Percentiles rank a stretch among this genome's conserved stretches.
Evolutionary conservation across 2,329 filamentous ascomycete species (phyloP).

Genomic region (Madurella mycetomatis): DNA sequence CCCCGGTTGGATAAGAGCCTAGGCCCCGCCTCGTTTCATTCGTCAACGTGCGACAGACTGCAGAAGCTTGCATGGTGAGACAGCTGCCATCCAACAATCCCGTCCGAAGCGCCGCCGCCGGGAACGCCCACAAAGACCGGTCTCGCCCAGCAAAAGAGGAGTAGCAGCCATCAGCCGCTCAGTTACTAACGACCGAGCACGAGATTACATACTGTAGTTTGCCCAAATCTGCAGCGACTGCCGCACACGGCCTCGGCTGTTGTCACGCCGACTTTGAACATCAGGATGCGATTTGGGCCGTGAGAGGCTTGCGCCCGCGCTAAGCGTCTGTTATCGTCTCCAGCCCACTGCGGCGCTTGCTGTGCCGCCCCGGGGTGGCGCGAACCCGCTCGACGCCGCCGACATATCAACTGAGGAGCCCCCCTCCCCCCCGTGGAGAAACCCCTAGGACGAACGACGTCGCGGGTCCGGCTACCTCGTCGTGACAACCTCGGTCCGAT

Average conservation of each 20-base stretch:
- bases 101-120: neutral
- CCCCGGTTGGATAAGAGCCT: neutral
- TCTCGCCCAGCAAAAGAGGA: neutral
- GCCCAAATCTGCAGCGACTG: no score
- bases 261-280: neutral
- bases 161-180: no score
- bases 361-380: neutral
- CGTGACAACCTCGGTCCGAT: neutral
- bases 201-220: no score
- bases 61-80: no score
- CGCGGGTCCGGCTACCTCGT: neutral
- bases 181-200: no score
- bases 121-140: neutral
- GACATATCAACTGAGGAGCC: neutral
- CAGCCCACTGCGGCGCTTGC: neutral
- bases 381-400: neutral
- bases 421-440: neutral
- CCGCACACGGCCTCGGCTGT: neutral
- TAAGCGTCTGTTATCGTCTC: neutral
- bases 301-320: neutral
- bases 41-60: neutral
- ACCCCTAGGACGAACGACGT: neutral
- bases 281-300: neutral
- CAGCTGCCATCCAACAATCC: neutral
- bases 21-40: slow-evolving; percentile 6